phyloP scores from a whole-genome alignment of 306 rosid species.

The Delonix regia region DNA sequence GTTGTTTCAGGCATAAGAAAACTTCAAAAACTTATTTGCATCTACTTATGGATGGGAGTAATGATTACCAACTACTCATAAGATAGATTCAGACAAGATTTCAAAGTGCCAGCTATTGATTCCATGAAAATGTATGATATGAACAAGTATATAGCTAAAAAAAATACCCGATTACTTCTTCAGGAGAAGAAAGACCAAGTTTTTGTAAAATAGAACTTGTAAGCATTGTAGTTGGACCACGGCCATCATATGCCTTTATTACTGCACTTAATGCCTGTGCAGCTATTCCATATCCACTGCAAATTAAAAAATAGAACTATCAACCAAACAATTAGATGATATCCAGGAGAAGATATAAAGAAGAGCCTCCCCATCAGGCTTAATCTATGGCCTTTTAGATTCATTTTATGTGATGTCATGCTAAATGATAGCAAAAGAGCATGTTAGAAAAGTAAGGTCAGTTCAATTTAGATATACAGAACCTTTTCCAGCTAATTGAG shows the following conservation, averaged over 20 bases:
- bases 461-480: neutral
- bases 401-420: slow-evolving; percentile 1
- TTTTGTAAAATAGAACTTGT: slow-evolving; percentile 58
- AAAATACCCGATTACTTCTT: slow-evolving; percentile 85
- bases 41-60: neutral
- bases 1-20: slow-evolving; percentile 20
- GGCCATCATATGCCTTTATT: slow-evolving; percentile 84
- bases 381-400: neutral
- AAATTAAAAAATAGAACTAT: slow-evolving; percentile 42
- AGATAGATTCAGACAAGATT: neutral
- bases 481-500: slow-evolving; percentile 2
- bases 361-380: slow-evolving; percentile 1
- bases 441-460: slow-evolving; percentile 20
- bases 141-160: slow-evolving; percentile 30
- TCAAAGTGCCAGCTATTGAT: slow-evolving; percentile 19
- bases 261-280: slow-evolving; percentile 89
- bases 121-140: slow-evolving; percentile 11
- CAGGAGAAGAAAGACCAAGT: slow-evolving; percentile 76
- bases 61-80: slow-evolving; percentile 1
- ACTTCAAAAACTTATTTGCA: slow-evolving; percentile 13
- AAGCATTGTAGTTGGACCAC: slow-evolving; percentile 78
- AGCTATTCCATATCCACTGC: slow-evolving; percentile 95
- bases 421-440: slow-evolving; percentile 1
- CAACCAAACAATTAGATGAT: slow-evolving; percentile 21
- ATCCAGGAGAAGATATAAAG: neutral